Evolutionary conservation across 345 rosid genomes (phyloP).

Genomic region (Populus davidiana): DNA sequence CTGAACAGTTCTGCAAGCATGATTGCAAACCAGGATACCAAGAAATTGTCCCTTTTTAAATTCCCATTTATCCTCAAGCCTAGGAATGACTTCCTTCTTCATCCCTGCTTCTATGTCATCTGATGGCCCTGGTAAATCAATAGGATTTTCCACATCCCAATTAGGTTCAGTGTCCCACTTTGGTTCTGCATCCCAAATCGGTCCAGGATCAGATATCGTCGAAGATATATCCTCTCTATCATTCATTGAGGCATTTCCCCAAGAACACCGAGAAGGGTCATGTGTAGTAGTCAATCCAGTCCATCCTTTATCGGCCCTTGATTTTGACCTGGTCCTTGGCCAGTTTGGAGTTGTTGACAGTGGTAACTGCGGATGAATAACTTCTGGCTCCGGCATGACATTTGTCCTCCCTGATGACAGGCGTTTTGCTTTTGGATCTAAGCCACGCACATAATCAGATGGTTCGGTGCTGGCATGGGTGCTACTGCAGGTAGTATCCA

Average conservation of each 20-base stretch:
- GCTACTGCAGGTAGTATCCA: constrained; percentile 64
- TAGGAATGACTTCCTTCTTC: constrained; percentile 51
- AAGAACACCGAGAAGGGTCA: constrained; percentile 70
- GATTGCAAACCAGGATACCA: constrained; percentile 92
- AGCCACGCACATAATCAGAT: constrained; percentile 89
- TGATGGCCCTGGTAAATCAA: constrained; percentile 80
- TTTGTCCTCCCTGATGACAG: constrained; percentile 78
- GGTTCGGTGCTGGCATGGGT: constrained; percentile 86
- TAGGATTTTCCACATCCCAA: constrained; percentile 80
- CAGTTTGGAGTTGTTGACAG: constrained; percentile 82
- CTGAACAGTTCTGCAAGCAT: constrained; percentile 94
- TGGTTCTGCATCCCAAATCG: constrained; percentile 98
- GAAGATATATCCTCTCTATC: constrained; percentile 96
- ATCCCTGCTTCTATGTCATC: constrained; percentile 65
- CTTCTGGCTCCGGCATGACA: constrained; percentile 71
- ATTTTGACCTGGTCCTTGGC: constrained; percentile 96
- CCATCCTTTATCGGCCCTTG: constrained; percentile 90
- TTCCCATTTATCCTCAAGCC: constrained; percentile 73
- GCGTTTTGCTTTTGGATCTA: constrained; percentile 86
- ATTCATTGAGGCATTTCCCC: constrained; percentile 71
- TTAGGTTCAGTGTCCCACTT: constrained; percentile 82
- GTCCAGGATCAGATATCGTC: constrained; percentile 95
- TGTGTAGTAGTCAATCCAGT: constrained; percentile 63
- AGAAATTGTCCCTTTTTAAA: constrained; percentile 75
- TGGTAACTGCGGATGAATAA: constrained; percentile 79